Percentiles rank a stretch among this genome's conserved stretches.
phyloP scores from a whole-genome alignment of 257 asterid species.

The Anisodus acutangulus region DNA sequence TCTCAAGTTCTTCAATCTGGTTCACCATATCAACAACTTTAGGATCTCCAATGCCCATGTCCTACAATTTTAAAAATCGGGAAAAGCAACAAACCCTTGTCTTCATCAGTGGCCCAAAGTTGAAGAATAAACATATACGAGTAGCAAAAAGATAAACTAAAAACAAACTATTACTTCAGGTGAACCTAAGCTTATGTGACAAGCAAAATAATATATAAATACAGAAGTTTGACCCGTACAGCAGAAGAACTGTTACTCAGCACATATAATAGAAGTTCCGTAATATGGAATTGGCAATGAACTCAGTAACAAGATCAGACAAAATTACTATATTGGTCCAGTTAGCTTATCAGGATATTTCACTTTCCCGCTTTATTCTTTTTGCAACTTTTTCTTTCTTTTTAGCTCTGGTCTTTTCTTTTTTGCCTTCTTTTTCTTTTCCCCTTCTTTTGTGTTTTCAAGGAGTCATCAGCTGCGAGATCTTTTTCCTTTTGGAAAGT shows the following conservation, averaged over 20 bases:
- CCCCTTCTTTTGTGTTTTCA: neutral
- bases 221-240: conserved; percentile 1
- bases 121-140: neutral
- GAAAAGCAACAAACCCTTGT: conserved; percentile 14
- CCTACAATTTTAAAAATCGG: conserved; percentile 42
- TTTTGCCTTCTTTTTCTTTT: neutral
- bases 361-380: neutral
- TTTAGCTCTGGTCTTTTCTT: neutral
- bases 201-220: neutral
- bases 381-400: neutral
- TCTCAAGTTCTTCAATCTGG: conserved; percentile 83
- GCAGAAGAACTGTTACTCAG: conserved; percentile 7
- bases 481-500: neutral
- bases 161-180: conserved; percentile 5
- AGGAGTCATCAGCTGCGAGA: neutral
- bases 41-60: conserved; percentile 81
- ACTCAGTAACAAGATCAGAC: neutral
- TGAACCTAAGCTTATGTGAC: conserved; percentile 20
- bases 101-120: neutral
- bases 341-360: neutral
- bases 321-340: neutral
- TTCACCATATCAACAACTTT: conserved; percentile 70
- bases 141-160: neutral
- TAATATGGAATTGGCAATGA: neutral
- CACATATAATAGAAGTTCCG: neutral